Evolutionary conservation across 768 basidiomycete species (phyloP), one percentile per base, ranked within the genome.

Genomic region (Pisolithus sp.): DNA sequence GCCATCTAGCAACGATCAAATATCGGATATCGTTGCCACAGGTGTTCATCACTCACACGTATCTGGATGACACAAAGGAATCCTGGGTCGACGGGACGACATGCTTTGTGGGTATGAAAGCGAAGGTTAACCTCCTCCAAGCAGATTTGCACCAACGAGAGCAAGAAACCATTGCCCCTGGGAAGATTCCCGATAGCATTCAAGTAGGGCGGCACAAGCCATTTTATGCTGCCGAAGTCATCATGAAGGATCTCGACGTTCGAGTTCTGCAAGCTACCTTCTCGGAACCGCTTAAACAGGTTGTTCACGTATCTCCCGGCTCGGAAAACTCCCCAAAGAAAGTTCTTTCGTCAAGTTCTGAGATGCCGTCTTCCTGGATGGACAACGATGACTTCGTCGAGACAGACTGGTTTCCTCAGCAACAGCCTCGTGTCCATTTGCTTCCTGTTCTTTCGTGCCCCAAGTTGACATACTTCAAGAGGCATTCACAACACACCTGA

Each of bases 71-170:
- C 51, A 79, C 80, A 0, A 71, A 80, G 64, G 83, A 89, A 53
- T 85, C 88, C 21, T 94, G 92, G 92, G 72, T 73, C 7, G 77
- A 83, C 58, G 92, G 93, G 8, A 77, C 84, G 40, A 85, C 86
- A 3, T 80, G 83, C 12, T 85, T 85, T 66, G 79, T 96, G 34
- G 94, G 93, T 4, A 73, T 94, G 36, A 98, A 97, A 66, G 89
- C 82, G 17, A 77, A 83, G 61, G 80, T 94, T 36, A 82, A 84
- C 34, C 79, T 82, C 45, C 83, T 96, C 62, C 84, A 87, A 56
- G 90, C 87, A 42, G 94, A 97, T 62, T 78, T 94, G 72, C 94
- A 97, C 65, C 93, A 96, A 68, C 78, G 93, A 47, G 86, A 88
- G 54, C 87, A 93, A 70, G 91, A 94, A 71, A 76, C 78, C 7